Evolutionary conservation across 768 basidiomycete species (phyloP), one percentile per base, ranked within the genome.

Genomic region (Tulasnella sp.): DNA sequence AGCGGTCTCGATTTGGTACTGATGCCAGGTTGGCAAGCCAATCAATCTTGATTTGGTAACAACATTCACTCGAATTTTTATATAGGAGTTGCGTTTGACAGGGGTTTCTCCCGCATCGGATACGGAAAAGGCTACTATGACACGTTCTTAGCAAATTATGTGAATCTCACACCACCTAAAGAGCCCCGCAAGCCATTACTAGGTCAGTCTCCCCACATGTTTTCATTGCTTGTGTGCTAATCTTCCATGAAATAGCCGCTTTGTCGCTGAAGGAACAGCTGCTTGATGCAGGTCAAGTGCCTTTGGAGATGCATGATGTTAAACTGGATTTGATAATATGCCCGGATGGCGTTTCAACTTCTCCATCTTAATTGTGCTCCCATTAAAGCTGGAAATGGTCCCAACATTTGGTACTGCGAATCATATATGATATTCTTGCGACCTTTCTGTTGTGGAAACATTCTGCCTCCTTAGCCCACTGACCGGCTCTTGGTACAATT

Each of bases 101-200:
- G 34, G 19, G 22, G 40, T 7, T 52, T 52, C 32, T 25, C 33
- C 15, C 25, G 54, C 20, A 54, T 56, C 34, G 54, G 54, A 27
- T 56, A 56, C 41, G 54, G 54, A 19, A 56, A 56, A 24, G 54
- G 54, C 6, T 56, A 54, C 37, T 56, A 56, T 37, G 54, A 56
- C 29, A 22, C 31, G 6, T 56, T 56, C 32, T 37, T 55, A 19
- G 15, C 32, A 13, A 22, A 50, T 24, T 56, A 55, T 43, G 32
- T 40, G 19, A n/a, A 5, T 25, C 19, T 25, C 19, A n/a, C 48
- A 4, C 37, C 37, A 28, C 3, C 48, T 9, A 50, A 22, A 19
- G 16, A 20, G 5, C 19, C 37, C 16, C 19, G 37, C 7, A 28
- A 15, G 15, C 48, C 48, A 16, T 22, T 50, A 19, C 48, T 50